phyloP scores from a whole-genome alignment of 2,329 filamentous ascomycete species.

The Aureobasidium melanogenum region DNA sequence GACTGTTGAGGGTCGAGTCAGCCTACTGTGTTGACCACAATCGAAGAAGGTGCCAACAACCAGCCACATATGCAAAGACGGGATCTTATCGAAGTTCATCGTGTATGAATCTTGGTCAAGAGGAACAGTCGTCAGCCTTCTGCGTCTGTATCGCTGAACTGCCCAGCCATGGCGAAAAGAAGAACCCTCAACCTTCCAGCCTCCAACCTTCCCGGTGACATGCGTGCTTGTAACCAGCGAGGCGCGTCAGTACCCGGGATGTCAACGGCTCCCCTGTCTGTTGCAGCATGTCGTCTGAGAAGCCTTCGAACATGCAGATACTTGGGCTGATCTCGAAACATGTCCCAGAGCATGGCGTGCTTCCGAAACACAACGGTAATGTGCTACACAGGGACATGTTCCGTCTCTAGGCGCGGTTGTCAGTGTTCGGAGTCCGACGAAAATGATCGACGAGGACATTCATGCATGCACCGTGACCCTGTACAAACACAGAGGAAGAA shows the following conservation, averaged over 20 bases:
- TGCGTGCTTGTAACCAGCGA: not conserved
- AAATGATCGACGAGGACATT: not conserved
- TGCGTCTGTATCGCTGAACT: too few species aligned
- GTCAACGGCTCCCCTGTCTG: not conserved
- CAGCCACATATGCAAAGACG: not conserved
- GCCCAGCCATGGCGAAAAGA: not conserved
- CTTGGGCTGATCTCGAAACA: constrained; percentile 6
- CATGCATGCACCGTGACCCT: not conserved
- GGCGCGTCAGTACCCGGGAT: not conserved
- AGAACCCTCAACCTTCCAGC: not conserved
- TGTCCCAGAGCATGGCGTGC: not conserved
- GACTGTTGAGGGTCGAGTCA: not conserved
- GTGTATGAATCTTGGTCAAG: not conserved
- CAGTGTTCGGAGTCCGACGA: not conserved
- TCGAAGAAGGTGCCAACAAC: not conserved
- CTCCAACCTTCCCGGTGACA: not conserved
- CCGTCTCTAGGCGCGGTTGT: not conserved
- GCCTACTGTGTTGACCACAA: not conserved
- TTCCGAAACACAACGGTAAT: not conserved
- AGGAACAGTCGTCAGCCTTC: not conserved
- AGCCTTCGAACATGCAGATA: not conserved
- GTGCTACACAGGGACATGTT: not conserved
- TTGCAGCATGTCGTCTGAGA: not conserved
- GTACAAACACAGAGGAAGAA: not conserved
- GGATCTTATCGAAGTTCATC: not conserved